Evolutionary conservation across 2,329 filamentous ascomycete species (phyloP).

Genomic region (Colletotrichum melonis): DNA sequence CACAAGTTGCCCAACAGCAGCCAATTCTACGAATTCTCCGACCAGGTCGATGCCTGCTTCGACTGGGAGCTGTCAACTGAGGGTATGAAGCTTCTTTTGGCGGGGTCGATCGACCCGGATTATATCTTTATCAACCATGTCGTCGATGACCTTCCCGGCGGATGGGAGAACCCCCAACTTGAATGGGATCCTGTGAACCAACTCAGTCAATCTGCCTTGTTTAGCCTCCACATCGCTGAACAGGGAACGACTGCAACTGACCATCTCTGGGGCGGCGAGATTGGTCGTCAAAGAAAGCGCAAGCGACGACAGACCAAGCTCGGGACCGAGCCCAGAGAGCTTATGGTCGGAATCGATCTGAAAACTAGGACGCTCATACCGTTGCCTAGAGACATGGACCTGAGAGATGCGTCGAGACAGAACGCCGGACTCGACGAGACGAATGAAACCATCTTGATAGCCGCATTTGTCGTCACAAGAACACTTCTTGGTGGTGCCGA

Average conservation of each 20-base stretch:
- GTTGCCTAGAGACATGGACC: constrained; percentile 27
- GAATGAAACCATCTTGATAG: constrained; percentile 52
- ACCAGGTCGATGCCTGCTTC: constrained; percentile 52
- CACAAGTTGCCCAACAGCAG: constrained; percentile 7
- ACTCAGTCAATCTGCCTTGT: constrained; percentile 39
- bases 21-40: constrained; percentile 43
- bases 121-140: constrained; percentile 53
- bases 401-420: constrained; percentile 19
- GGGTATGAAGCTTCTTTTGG: constrained; percentile 47
- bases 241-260: constrained; percentile 38
- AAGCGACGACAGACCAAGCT: constrained; percentile 29
- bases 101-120: constrained; percentile 47
- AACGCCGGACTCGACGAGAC: constrained; percentile 32
- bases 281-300: constrained; percentile 23
- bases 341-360: constrained; percentile 31
- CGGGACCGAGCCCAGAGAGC: constrained; percentile 13
- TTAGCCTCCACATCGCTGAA: constrained; percentile 17
- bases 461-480: constrained; percentile 68
- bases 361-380: constrained; percentile 28
- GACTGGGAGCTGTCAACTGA: constrained; percentile 57
- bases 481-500: constrained; percentile 71
- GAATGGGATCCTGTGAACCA: constrained; percentile 53
- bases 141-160: constrained; percentile 33
- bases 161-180: constrained; percentile 33
- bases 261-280: constrained; percentile 32